Conservation (phyloP, 2,329 filamentous ascomycete genomes). For the Xylariaceae sp. region DNA sequence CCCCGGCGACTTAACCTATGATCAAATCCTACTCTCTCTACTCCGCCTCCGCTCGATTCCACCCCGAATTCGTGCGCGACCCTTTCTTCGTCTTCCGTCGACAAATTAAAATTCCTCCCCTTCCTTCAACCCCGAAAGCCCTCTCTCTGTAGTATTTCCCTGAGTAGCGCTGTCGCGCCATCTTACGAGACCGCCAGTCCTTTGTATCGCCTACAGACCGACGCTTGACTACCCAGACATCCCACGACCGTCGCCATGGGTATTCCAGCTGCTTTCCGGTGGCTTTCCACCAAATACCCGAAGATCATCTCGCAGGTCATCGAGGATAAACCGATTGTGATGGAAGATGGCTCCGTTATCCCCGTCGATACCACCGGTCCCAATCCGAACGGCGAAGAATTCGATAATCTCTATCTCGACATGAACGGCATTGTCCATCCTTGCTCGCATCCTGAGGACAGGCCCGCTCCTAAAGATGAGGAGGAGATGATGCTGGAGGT, state of each 20-base stretch:
- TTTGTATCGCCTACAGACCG: constrained; percentile 4
- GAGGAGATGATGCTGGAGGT: constrained; percentile 99
- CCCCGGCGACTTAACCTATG: neutral
- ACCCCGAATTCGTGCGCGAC: neutral
- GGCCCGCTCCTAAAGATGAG: constrained; percentile 83
- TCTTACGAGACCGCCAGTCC: neutral
- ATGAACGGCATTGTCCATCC: constrained; percentile 99
- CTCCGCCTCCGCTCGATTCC: neutral
- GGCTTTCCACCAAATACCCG: constrained; percentile 94
- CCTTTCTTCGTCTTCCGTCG: neutral
- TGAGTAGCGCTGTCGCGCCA: neutral
- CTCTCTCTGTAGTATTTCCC: neutral
- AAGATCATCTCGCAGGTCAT: constrained; percentile 92
- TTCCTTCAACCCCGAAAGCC: neutral
- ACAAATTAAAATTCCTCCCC: neutral
- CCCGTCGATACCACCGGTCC: constrained; percentile 78
- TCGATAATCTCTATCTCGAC: constrained; percentile 95
- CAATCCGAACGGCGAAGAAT: constrained; percentile 96
- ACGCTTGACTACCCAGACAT: neutral
- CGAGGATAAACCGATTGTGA: constrained; percentile 73
- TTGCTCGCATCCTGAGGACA: constrained; percentile 94
- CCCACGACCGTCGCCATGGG: constrained; percentile 57
- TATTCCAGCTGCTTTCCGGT: constrained; percentile 92
- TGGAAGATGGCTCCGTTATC: constrained; percentile 74
- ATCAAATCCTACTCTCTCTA: neutral